A percentile compares a stretch with the other conserved stretches of the same genome.
These are phyloP conservation scores for Fusarium piperis DNA, from an alignment of 2,329 filamentous ascomycete genomes.

Conservation along the genomic window DNA sequence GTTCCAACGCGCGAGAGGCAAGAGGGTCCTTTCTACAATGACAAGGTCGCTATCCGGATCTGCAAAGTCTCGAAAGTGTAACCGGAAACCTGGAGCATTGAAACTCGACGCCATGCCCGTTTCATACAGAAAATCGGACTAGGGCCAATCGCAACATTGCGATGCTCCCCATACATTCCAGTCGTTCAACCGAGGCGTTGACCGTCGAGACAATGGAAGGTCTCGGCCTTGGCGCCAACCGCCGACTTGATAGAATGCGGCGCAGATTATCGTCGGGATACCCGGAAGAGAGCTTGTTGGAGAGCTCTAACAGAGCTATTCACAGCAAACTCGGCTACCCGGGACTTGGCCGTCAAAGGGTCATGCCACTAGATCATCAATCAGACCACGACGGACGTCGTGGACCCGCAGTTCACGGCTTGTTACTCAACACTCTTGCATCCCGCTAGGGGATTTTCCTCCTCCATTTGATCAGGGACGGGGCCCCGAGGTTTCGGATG, in stretches of 20 bases:
- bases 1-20: constrained; percentile 55
- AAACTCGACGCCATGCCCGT: constrained; percentile 10
- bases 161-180: constrained; percentile 36
- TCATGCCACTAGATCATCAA: constrained; percentile 31
- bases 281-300: constrained; percentile 2
- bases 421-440: neutral
- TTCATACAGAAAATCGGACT: neutral
- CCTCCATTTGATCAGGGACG: constrained; percentile 9
- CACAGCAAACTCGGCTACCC: neutral
- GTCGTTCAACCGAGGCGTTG: constrained; percentile 12
- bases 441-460: neutral
- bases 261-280: constrained; percentile 6
- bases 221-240: constrained; percentile 16
- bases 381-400: constrained; percentile 27
- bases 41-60: constrained; percentile 68
- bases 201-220: neutral
- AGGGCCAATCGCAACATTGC: constrained; percentile 4
- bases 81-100: constrained; percentile 6
- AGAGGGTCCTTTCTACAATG: constrained; percentile 71
- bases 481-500: constrained; percentile 4
- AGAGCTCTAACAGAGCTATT: constrained; percentile 4
- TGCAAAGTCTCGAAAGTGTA: constrained; percentile 44
- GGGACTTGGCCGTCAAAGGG: constrained; percentile 13
- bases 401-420: constrained; percentile 19
- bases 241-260: constrained; percentile 13